Evolutionary conservation across 2,329 filamentous ascomycete genomes (phyloP).

Genomic region (Arthrinium phaeospermum): DNA sequence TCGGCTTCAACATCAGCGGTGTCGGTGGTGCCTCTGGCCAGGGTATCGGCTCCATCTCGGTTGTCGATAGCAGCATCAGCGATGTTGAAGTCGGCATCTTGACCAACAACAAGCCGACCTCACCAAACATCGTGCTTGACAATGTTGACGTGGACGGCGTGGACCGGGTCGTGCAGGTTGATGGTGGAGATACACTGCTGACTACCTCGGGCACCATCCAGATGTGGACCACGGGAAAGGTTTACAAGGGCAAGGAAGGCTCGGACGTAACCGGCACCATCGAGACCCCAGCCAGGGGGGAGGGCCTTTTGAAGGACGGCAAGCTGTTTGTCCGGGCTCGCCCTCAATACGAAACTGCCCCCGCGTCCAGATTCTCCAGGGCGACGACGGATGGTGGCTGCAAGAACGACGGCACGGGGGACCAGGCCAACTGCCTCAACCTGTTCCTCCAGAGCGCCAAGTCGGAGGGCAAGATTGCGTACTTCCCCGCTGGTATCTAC

Average conservation of each 20-base stretch:
- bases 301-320: too few relatives aligned
- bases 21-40: slow-evolving; percentile 41
- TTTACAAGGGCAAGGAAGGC: too few relatives aligned
- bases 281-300: too few relatives aligned
- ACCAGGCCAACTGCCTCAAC: too few relatives aligned
- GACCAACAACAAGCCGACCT: slow-evolving; percentile 51
- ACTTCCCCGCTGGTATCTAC: slow-evolving; percentile 38
- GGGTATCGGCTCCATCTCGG: slow-evolving; percentile 57
- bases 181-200: slow-evolving; percentile 19
- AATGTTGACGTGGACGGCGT: slow-evolving; percentile 55
- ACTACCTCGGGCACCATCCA: slow-evolving; percentile 57
- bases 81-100: slow-evolving; percentile 55
- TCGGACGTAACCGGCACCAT: too few relatives aligned
- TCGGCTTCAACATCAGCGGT: slow-evolving; percentile 49
- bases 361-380: too few relatives aligned
- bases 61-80: slow-evolving; percentile 61
- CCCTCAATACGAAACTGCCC: too few relatives aligned
- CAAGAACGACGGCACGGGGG: too few relatives aligned
- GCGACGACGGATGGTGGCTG: too few relatives aligned
- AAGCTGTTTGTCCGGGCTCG: too few relatives aligned
- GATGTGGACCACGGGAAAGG: slow-evolving; percentile 56
- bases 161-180: neutral
- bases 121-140: slow-evolving; percentile 50
- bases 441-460: too few relatives aligned
- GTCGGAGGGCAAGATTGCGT: slow-evolving; percentile 21